A percentile compares a stretch with the other conserved stretches of the same genome.
Evolutionary conservation across 768 basidiomycete genomes (phyloP).

Genomic region (Agaricus bisporus): DNA sequence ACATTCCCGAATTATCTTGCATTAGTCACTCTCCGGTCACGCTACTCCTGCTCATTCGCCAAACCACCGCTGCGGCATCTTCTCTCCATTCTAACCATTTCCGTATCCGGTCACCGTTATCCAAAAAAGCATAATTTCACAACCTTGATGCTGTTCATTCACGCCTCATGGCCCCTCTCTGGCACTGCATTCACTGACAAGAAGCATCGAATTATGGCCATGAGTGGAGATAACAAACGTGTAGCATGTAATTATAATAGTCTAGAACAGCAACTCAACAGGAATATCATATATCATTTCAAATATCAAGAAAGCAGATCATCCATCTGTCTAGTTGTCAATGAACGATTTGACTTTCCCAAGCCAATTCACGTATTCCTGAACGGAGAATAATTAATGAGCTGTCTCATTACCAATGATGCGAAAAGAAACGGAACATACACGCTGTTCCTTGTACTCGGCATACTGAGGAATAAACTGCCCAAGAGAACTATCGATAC

Average conservation of each 20-base stretch:
- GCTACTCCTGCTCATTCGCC: neutral
- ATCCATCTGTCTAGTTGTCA: slow-evolving; percentile 38
- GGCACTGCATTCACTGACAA: too few relatives aligned
- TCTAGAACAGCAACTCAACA: neutral
- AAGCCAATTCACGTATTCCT: slow-evolving; percentile 95
- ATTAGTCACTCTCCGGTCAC: neutral
- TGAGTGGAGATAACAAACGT: neutral
- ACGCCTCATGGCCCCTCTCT: too few relatives aligned
- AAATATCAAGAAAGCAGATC: neutral
- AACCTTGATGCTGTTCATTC: too few relatives aligned
- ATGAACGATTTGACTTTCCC: slow-evolving; percentile 77
- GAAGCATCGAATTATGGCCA: neutral
- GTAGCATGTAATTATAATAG: neutral
- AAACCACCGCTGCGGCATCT: neutral
- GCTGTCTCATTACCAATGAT: slow-evolving; percentile 2
- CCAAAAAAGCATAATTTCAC: too few relatives aligned
- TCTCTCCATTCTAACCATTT: too few relatives aligned
- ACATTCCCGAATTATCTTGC: slow-evolving; percentile 1
- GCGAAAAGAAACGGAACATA: slow-evolving; percentile 16
- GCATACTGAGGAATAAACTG: slow-evolving; percentile 86
- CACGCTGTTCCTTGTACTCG: slow-evolving; percentile 90
- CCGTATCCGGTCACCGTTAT: too few relatives aligned
- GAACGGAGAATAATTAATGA: slow-evolving; percentile 7
- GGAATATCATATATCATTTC: neutral
- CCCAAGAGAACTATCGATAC: slow-evolving; percentile 77